These are phyloP conservation scores for Themeda triandra DNA, from an alignment of 176 grass and related monocot species.

Conservation along the genomic window DNA sequence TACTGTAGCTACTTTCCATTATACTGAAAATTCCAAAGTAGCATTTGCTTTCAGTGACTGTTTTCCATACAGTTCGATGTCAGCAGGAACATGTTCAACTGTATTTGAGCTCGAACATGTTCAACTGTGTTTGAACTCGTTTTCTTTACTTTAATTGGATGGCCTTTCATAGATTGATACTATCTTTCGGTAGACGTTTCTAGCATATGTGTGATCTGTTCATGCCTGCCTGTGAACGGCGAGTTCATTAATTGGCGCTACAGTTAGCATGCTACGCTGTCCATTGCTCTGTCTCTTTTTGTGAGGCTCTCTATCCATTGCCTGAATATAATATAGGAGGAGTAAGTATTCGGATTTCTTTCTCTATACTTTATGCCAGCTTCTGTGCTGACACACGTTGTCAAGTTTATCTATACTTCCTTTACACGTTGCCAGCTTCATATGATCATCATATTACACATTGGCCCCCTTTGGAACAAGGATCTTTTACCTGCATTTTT, in stretches of 20 bases:
- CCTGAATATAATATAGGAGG: not conserved
- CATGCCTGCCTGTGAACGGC: not conserved
- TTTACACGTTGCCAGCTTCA: not conserved
- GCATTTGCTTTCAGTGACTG: not conserved
- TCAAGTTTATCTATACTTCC: not conserved
- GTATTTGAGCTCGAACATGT: not conserved
- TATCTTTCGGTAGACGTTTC: conserved; percentile 21
- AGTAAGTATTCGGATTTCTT: not conserved
- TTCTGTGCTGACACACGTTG: not conserved
- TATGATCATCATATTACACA: not conserved
- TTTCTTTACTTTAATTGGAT: not conserved
- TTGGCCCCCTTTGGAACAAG: not conserved
- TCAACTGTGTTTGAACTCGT: not conserved
- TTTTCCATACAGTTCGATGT: not conserved
- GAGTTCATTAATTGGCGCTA: conserved; percentile 4
- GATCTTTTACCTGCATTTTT: too few species aligned
- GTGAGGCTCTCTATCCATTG: not conserved
- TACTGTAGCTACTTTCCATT: not conserved
- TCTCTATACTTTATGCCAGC: not conserved
- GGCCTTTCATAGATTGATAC: not conserved
- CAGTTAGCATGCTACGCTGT: conserved; percentile 10
- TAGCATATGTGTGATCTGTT: conserved; percentile 13
- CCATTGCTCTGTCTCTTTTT: not conserved
- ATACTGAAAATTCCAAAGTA: not conserved
- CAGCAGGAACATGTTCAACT: not conserved